A percentile compares a stretch with the other conserved stretches of the same genome.
Conservation (phyloP, 169 alveolate genomes). For the Cryptosporidium xiaoi region DNA sequence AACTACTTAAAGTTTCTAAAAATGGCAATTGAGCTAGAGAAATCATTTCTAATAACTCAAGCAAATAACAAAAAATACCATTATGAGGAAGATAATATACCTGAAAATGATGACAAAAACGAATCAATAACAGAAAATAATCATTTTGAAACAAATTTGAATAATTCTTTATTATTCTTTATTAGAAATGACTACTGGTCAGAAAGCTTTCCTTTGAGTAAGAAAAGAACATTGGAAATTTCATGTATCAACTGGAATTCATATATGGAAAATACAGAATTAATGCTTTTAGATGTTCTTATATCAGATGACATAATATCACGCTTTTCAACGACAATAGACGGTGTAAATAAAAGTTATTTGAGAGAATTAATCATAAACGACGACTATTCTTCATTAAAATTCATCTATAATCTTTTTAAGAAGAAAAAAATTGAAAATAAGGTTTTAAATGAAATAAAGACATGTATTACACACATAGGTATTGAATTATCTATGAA, state of each 20-base stretch:
- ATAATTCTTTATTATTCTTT: constrained; percentile 16
- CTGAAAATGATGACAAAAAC: not conserved
- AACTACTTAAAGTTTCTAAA: constrained; percentile 28
- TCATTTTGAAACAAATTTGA: not conserved
- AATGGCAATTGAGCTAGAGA: constrained; percentile 24
- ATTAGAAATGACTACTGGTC: not conserved
- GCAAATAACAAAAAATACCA: no score
- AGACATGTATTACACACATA: constrained; percentile 19
- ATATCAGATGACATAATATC: constrained; percentile 33
- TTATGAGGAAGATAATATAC: no score
- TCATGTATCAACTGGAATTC: constrained; percentile 8
- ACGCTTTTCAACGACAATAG: constrained; percentile 11
- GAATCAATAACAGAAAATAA: not conserved
- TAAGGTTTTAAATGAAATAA: constrained; percentile 18
- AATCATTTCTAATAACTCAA: constrained; percentile 1
- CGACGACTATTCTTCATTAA: constrained; percentile 28
- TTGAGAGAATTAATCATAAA: not conserved
- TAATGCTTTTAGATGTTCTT: constrained; percentile 21
- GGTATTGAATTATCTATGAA: not conserved
- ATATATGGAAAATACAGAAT: constrained; percentile 12
- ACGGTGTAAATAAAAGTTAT: not conserved
- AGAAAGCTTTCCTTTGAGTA: not conserved
- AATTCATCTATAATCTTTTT: constrained; percentile 13
- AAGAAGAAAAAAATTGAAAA: constrained; percentile 9
- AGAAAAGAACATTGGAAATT: not conserved